These are phyloP conservation scores for Phytopythium chamaehyphon DNA, from an alignment of 352 stramenopile genomes.

Conservation along the genomic window DNA sequence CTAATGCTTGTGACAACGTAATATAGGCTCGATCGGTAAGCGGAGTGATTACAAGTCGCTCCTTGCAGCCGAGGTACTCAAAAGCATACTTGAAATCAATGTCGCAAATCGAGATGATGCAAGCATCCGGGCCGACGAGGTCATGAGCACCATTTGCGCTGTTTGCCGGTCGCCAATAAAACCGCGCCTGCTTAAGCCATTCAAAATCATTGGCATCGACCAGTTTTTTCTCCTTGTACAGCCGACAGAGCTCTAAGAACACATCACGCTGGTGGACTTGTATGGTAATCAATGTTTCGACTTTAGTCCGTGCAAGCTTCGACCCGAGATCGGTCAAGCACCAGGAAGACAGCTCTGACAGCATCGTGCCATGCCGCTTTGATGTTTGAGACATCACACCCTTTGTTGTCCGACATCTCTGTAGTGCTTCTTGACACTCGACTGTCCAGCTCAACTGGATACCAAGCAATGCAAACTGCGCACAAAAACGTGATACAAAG, in stretches of 20 bases:
- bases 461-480: conserved; percentile 68
- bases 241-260: conserved; percentile 56
- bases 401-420: conserved; percentile 79
- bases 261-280: conserved; percentile 88
- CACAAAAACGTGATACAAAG: conserved; percentile 71
- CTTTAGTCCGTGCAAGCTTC: conserved; percentile 91
- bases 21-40: conserved; percentile 91
- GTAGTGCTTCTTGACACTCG: conserved; percentile 63
- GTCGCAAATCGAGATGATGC: conserved; percentile 93
- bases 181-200: conserved; percentile 78
- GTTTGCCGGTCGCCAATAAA: conserved; percentile 52
- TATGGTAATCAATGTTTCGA: conserved; percentile 93
- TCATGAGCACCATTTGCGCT: conserved; percentile 64
- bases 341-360: conserved; percentile 89
- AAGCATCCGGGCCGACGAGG: conserved; percentile 85
- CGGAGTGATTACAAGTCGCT: conserved; percentile 86
- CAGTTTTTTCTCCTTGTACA: conserved; percentile 84
- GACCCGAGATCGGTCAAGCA: conserved; percentile 87
- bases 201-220: conserved; percentile 75
- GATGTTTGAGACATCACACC: conserved; percentile 84
- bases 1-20: conserved; percentile 86
- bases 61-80: conserved; percentile 93
- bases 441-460: conserved; percentile 80
- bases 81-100: conserved; percentile 91
- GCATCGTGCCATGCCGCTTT: conserved; percentile 69